A percentile compares a stretch with the other conserved stretches of the same genome.
Evolutionary conservation across 352 stramenopile genomes (phyloP).

Genomic region (Phytophthora megakarya): DNA sequence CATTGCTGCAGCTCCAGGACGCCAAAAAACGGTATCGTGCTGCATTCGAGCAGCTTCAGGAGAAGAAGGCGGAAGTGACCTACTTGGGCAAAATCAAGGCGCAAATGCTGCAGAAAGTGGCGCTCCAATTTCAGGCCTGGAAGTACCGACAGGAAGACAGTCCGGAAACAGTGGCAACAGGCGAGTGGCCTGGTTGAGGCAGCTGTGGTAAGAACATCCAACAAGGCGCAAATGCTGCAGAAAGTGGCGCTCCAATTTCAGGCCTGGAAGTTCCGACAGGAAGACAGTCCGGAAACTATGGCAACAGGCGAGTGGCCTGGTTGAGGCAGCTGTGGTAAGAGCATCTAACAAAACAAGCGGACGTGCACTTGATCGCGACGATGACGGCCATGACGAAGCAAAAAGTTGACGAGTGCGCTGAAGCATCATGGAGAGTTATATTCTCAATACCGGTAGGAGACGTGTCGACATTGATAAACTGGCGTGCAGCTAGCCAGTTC

Average conservation of each 20-base stretch:
- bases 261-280: constrained; percentile 42
- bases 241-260: constrained; percentile 61
- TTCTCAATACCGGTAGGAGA: no score
- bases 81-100: constrained; percentile 66
- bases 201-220: neutral
- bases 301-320: constrained; percentile 9
- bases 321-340: constrained; percentile 1
- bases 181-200: constrained; percentile 17
- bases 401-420: no score
- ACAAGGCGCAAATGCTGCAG: constrained; percentile 68
- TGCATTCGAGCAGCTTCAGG: constrained; percentile 49
- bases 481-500: neutral
- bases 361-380: no score
- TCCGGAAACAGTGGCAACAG: constrained; percentile 1
- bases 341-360: no score
- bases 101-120: constrained; percentile 67
- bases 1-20: constrained; percentile 59
- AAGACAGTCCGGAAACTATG: constrained; percentile 10
- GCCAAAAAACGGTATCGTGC: constrained; percentile 64
- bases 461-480: neutral
- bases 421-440: no score
- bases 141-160: constrained; percentile 29
- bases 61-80: constrained; percentile 57
- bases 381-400: no score
- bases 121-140: constrained; percentile 58